Evolutionary conservation across 2,329 filamentous ascomycete species (phyloP), one percentile per base, ranked within the genome.

Genomic region (Pseudocercospora cruenta): DNA sequence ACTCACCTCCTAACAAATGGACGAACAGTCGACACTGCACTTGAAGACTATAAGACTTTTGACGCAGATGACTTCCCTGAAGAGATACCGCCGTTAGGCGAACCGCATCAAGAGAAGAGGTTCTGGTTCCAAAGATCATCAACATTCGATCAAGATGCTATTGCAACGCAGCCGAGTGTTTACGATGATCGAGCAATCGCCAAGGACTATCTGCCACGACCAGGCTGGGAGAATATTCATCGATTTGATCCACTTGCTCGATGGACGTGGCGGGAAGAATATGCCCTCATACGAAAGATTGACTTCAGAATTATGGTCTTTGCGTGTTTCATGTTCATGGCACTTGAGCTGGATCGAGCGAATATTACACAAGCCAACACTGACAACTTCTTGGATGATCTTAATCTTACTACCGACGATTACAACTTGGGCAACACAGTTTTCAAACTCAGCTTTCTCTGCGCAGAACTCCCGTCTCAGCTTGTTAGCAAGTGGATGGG

Each of bases 191-290:
- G 82, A 2, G 74, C 77, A 1, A 76, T 83, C 1, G 83, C 84
- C 2, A 80, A 83, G 19, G 80, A 84, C 67, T 87, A 85, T 12
- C 86, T 86, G 62, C 84, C 87, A 65, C 81, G 82, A 9, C 83
- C 85, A 1, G 69, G 77, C 76, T 80, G 86, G 71, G 82, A 84
- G 72, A 81, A 82, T 10, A 71, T 78, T 49, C 82, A 84, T 70
- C 79, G 81, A 9, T 84, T 81, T 77, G 82, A 84, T 65, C 81
- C 79, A 0, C 74, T 79, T 0, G 80, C 79, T 55, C 78, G 80
- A 53, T 82, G 81, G 81, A 75, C 74, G 0, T 74, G 78, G 60
- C 64, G 74, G 19, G 80, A 82, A 67, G 80, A 82, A 69, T 79
- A 78, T 64, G 73, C 71, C 2, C 63, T 82, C 14, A 26, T 63